phyloP scores from a whole-genome alignment of 2,329 filamentous ascomycete genomes.

The Coniochaeta hoffmannii region DNA sequence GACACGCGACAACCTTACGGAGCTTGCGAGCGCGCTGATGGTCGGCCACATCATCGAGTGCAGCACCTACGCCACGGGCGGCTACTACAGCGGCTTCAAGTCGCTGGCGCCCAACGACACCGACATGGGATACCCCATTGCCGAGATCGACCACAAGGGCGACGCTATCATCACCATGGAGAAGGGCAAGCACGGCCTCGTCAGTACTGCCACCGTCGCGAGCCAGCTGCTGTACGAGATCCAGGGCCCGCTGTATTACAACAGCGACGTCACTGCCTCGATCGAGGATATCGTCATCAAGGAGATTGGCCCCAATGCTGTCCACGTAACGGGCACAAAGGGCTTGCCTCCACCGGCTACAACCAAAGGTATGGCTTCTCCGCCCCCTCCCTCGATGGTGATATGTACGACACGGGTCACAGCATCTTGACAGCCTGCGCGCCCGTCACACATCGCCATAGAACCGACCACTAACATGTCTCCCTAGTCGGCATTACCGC shows the following conservation, averaged over 20 bases:
- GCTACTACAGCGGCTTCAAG: conserved; percentile 38
- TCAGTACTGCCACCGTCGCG: conserved; percentile 10
- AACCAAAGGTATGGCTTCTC: conserved; percentile 14
- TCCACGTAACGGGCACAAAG: conserved; percentile 24
- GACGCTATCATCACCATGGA: conserved; percentile 19
- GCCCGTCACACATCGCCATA: not conserved
- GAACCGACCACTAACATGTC: not conserved
- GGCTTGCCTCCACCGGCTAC: conserved; percentile 23
- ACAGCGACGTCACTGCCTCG: conserved; percentile 23
- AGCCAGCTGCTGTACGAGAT: conserved; percentile 29
- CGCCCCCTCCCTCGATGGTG: not conserved
- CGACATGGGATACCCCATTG: conserved; percentile 38
- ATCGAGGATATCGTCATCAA: conserved; percentile 35
- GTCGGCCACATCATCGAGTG: conserved; percentile 37
- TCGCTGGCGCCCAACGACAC: conserved; percentile 31
- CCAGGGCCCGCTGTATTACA: conserved; percentile 25
- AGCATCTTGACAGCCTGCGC: not conserved
- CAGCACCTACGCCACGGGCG: conserved; percentile 36
- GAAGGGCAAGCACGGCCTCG: conserved; percentile 13
- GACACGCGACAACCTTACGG: conserved; percentile 31
- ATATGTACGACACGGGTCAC: not conserved
- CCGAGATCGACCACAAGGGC: conserved; percentile 38
- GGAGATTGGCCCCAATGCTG: conserved; percentile 14
- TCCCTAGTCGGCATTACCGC: conserved; percentile 15
- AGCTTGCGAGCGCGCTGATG: conserved; percentile 33